These are phyloP conservation scores for Trypanosoma scelopori DNA, from an alignment of 208 protist species.

Conservation along the genomic window DNA sequence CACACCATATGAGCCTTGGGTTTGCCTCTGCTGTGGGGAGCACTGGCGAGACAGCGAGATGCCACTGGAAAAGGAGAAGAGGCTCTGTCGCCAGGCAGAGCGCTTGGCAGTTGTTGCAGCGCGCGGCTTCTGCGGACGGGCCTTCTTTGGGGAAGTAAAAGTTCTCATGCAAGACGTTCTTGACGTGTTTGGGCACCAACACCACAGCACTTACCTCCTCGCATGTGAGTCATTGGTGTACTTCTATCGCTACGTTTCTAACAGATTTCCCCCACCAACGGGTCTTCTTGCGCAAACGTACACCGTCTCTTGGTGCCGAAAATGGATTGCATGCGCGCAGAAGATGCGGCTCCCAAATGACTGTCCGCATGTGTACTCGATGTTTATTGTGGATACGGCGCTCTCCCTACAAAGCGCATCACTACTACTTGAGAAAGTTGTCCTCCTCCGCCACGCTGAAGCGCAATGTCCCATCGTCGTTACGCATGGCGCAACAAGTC, in stretches of 20 bases:
- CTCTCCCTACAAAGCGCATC: slow-evolving; percentile 1
- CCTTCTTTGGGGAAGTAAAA: slow-evolving; percentile 15
- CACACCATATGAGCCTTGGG: slow-evolving; percentile 4
- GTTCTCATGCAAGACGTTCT: slow-evolving; percentile 7
- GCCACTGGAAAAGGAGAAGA: slow-evolving; percentile 10
- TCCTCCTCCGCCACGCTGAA: slow-evolving; percentile 10
- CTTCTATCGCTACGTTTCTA: slow-evolving; percentile 16
- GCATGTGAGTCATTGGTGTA: slow-evolving; percentile 6
- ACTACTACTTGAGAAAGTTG: slow-evolving; percentile 7
- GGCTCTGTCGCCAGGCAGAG: slow-evolving; percentile 4
- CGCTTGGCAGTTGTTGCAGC: neutral
- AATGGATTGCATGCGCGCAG: slow-evolving; percentile 14
- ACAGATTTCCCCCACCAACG: neutral
- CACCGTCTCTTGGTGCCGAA: slow-evolving; percentile 10
- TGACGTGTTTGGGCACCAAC: slow-evolving; percentile 3
- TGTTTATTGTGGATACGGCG: slow-evolving; percentile 5
- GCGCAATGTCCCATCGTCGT: neutral
- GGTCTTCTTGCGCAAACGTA: slow-evolving; percentile 1
- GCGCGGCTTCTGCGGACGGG: neutral
- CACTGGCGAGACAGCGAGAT: slow-evolving; percentile 9
- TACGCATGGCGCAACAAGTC: neutral
- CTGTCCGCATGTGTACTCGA: slow-evolving; percentile 11
- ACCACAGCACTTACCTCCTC: slow-evolving; percentile 9
- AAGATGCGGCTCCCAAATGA: slow-evolving; percentile 5
- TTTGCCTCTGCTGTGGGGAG: slow-evolving; percentile 8